Evolutionary conservation across 306 rosid species (phyloP), one percentile per base, ranked within the genome.

Genomic region (Hylodesmum podocarpum): DNA sequence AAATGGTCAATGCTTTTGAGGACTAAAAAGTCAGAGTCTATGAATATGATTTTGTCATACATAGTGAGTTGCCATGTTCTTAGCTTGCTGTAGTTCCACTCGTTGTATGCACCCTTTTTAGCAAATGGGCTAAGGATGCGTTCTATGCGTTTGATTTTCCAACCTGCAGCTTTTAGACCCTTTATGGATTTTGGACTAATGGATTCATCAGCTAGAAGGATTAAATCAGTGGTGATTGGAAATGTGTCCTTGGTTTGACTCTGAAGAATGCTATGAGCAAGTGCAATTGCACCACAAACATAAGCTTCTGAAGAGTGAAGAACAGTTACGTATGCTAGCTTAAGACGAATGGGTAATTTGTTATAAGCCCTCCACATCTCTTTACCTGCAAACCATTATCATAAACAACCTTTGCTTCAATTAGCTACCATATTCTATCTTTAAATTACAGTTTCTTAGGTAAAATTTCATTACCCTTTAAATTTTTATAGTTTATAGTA

Each of bases 61-160:
- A 64, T 1, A 1, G 49, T 76, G 37, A 88, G 87, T 47, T 92
- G 86, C 95, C 94, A 92, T 4, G 85, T 16, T 2, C 90, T 74
- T 0, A 91, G 89, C 77, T 91, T 91, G 85, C 95, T 91, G 68
- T 91, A 89, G 77, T 91, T 91, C 95, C 93, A 91, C 51, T 87
- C 90, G 34, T 91, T 91, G 59, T 91, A 89, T 0, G 95, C 27
- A 2, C 64, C 80, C 22, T 82, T 86, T 80, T 14, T 0, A 24
- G 97, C 78, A 51, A 80, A 89, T 4, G 92, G 86, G 63, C 84
- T 86, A 15, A 36, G 67, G 72, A 92, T 88, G 4, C 97, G 87
- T 16, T 86, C 24, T 4, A 89, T 85, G 43, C 44, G 78, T 34
- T 40, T 44, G 84, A 80, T 69, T 29, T 76, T 78, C 97, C 97